These are phyloP conservation scores for Fomitiporia mediterranea DNA, from an alignment of 1,284 basidiomycete genomes.

Conservation along the genomic window DNA sequence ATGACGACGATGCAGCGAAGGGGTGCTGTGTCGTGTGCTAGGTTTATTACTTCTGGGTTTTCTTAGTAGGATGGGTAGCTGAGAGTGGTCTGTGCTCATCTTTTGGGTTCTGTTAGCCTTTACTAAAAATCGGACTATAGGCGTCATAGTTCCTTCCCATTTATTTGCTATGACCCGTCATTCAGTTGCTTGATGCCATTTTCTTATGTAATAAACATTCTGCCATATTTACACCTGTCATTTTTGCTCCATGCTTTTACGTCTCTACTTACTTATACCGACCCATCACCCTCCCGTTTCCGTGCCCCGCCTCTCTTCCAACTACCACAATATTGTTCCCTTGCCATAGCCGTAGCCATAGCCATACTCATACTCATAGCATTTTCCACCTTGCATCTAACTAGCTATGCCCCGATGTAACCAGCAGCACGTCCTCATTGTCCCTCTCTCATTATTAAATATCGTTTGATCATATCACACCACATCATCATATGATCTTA, in stretches of 20 bases:
- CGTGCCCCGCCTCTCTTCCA: neutral
- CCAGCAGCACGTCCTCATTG: neutral
- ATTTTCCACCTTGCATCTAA: neutral
- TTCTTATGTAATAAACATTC: conserved; percentile 1
- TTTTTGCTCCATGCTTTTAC: neutral
- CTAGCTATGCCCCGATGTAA: neutral
- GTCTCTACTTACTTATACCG: neutral
- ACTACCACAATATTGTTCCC: neutral
- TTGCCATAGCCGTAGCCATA: neutral
- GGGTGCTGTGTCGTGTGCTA: conserved; percentile 54
- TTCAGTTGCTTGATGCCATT: neutral
- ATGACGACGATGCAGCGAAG: conserved; percentile 43
- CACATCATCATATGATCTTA: no score
- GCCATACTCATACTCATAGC: neutral
- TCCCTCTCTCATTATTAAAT: neutral
- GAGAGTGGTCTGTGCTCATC: neutral
- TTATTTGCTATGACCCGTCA: neutral
- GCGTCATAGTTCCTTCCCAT: neutral
- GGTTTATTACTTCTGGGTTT: conserved; percentile 10
- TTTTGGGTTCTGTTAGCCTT: neutral
- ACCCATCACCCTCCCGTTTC: neutral
- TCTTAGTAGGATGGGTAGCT: no score
- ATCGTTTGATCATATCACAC: no score
- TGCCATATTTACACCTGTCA: neutral
- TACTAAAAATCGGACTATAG: neutral